Conservation (phyloP, 306 rosid genomes). For the Pterocarpus macrocarpus region DNA sequence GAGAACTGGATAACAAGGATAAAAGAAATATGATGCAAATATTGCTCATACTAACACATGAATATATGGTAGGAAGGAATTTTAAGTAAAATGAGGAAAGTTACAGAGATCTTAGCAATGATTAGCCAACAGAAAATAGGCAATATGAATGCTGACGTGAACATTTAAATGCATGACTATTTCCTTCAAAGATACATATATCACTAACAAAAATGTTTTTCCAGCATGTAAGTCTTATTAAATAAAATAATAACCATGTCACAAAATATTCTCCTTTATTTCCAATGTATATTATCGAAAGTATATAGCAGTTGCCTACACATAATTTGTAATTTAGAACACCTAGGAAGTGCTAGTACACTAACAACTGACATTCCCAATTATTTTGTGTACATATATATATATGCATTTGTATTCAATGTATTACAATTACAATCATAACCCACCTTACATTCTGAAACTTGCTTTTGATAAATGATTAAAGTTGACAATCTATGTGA, state of each 20-base stretch:
- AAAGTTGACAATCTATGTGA: not conserved
- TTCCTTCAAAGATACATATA: too few species aligned
- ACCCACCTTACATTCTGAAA: not conserved
- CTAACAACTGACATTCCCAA: not conserved
- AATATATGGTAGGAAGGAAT: not conserved
- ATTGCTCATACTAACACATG: not conserved
- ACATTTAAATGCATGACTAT: too few species aligned
- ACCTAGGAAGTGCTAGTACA: conserved; percentile 10
- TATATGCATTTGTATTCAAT: not conserved
- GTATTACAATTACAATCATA: not conserved
- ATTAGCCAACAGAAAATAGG: conserved; percentile 13
- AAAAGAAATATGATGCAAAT: not conserved
- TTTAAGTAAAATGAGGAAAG: not conserved
- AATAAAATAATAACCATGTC: too few species aligned
- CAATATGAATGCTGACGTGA: not conserved
- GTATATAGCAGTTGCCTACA: too few species aligned
- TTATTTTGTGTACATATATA: not conserved
- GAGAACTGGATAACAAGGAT: not conserved
- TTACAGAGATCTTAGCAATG: conserved; percentile 10
- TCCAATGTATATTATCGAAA: too few species aligned
- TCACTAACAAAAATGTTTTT: too few species aligned
- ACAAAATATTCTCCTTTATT: too few species aligned
- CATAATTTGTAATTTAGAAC: not conserved
- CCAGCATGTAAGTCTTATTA: too few species aligned
- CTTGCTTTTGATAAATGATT: not conserved